Evolutionary conservation across 768 basidiomycete species (phyloP), one percentile per base, ranked within the genome.

Genomic region (Lepiota venenata): DNA sequence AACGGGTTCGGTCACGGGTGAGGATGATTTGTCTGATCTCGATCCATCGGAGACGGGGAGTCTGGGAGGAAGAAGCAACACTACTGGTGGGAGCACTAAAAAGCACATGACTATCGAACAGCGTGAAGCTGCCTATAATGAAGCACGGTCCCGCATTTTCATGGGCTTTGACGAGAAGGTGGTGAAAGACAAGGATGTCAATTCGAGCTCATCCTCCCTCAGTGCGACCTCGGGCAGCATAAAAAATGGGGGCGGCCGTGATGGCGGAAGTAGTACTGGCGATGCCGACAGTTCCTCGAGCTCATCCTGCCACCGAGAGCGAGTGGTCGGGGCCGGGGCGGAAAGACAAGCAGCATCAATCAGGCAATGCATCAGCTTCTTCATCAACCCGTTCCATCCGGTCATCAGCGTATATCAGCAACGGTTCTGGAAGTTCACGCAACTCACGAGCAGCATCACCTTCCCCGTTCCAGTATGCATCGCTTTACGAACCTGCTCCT

Each of bases 121-220:
- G 66, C 86, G 91, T 29, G 90, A 89, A 64, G 92, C 88, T 0
- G 92, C 90, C n/a, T 93, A 93, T 61, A 88, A 89, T 50, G 85
- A 90, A 68, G 91, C 91, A 25, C 82, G 92, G 43, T 86, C 83
- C 36, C 81, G 91, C 52, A 93, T 93, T 60, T 93, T 93, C 71
- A 87, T 89, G 82, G 85, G 72, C 59, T 90, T 91, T 60, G 79
- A 89, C 65, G 87, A 88, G 61, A 85, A 84, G 64, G 81, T 80
- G 53, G 82, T 80, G 52, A 86, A 85, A 61, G 85, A 84, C 39
- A 84, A 82, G 60, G 85, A 88, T 58, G 76, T 84, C 69, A 91
- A 83, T 64, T 82, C 87, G 7, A 87, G 86, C 63, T 89, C 88
- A 8, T 89, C 90, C 6, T 83, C 87, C 18, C 72, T 84, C 45